Conservation (phyloP, 768 basidiomycete genomes). For the Leccinum incarnatum region DNA sequence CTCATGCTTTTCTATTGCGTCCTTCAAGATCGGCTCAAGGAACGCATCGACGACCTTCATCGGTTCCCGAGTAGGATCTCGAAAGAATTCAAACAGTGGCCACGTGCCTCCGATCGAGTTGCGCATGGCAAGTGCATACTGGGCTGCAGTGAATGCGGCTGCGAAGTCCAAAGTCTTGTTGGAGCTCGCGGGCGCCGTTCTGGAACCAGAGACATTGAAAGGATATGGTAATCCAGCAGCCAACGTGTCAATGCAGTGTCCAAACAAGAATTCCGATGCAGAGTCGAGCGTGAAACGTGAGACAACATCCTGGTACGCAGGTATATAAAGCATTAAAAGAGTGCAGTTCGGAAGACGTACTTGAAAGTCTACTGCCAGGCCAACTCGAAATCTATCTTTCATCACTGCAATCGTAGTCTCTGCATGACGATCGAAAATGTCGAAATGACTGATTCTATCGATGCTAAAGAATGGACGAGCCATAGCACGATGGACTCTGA, state of each 20-base stretch:
- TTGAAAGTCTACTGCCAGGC: conserved; percentile 59
- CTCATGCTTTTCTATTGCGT: conserved; percentile 31
- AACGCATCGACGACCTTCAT: conserved; percentile 40
- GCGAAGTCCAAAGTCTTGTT: conserved; percentile 29
- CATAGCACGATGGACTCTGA: conserved; percentile 62
- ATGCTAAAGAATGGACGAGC: conserved; percentile 69
- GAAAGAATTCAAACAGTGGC: conserved; percentile 40
- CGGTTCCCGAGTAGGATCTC: conserved; percentile 28
- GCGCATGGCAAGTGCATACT: conserved; percentile 30
- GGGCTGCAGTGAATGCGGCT: conserved; percentile 35
- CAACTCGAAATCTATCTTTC: conserved; percentile 42
- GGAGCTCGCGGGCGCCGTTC: conserved; percentile 7
- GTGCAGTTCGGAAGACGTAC: conserved; percentile 25
- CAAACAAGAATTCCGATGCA: conserved; percentile 54
- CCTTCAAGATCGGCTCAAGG: conserved; percentile 39
- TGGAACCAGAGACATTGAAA: conserved; percentile 17
- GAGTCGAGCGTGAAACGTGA: conserved; percentile 51
- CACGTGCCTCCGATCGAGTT: conserved; percentile 33
- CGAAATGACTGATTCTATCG: conserved; percentile 60
- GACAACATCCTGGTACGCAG: conserved; percentile 37
- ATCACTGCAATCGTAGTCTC: conserved; percentile 45
- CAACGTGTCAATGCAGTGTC: conserved; percentile 40
- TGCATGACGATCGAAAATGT: conserved; percentile 57
- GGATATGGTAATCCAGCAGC: conserved; percentile 38
- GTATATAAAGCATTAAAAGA: neutral